Conservation (phyloP, 106 monocot species). For the Narthecium ossifragum region DNA sequence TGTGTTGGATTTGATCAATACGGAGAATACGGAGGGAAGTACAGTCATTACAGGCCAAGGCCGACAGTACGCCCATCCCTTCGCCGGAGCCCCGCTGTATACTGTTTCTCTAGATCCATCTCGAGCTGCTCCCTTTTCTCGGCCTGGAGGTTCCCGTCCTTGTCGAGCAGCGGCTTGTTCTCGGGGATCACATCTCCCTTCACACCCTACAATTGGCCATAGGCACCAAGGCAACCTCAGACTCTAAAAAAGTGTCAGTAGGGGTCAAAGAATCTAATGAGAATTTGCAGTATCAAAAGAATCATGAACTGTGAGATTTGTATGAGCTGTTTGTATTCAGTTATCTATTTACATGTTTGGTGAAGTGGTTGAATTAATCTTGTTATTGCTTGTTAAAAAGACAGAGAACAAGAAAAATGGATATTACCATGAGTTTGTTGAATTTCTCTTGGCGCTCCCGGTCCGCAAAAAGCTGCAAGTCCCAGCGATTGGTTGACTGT, state of each 20-base stretch:
- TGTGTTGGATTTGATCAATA: too few species aligned
- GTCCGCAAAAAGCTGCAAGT: constrained; percentile 64
- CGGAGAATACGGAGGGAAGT: background rate
- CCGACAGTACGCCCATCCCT: constrained; percentile 96
- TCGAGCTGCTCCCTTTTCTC: constrained; percentile 73
- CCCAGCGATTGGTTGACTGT: constrained; percentile 67
- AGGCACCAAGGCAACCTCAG: constrained; percentile 95
- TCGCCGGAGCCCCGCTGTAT: constrained; percentile 87
- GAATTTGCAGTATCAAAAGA: too few species aligned
- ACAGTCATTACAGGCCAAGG: constrained; percentile 56
- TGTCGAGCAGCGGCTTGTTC: constrained; percentile 26
- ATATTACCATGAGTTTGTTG: constrained; percentile 98
- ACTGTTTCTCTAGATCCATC: constrained; percentile 89
- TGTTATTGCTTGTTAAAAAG: too few species aligned
- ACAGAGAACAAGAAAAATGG: constrained; percentile 1
- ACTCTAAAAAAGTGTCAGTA: constrained; percentile 94
- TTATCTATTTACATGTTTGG: too few species aligned
- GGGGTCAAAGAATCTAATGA: background rate
- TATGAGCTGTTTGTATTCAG: too few species aligned
- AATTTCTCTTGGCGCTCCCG: constrained; percentile 93
- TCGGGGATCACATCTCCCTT: constrained; percentile 51
- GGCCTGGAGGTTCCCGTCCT: constrained; percentile 26
- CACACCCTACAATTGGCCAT: constrained; percentile 97
- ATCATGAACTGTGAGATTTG: too few species aligned
- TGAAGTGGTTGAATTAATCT: too few species aligned